These are phyloP conservation scores for Phytomonas sp. DNA, from an alignment of 208 protist species.

Conservation along the genomic window DNA sequence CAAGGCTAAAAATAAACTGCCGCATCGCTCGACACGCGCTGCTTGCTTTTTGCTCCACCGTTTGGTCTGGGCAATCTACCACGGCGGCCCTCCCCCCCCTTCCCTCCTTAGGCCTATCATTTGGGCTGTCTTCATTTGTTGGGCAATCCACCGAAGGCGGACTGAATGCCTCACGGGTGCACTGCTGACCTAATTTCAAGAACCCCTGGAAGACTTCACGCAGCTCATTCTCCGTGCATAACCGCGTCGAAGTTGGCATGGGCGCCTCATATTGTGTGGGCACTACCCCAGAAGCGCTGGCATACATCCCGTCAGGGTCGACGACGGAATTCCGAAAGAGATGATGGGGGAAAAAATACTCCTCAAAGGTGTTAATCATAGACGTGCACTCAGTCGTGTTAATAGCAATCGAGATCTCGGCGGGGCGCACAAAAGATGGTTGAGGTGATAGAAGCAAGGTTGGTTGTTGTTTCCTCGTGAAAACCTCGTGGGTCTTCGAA, in stretches of 20 bases:
- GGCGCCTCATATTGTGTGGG: background rate
- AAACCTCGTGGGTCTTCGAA: background rate
- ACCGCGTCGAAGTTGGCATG: conserved; percentile 6
- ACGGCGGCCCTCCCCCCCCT: background rate
- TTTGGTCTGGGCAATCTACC: background rate
- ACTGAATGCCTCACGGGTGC: conserved; percentile 17
- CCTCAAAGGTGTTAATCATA: background rate
- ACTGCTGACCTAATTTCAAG: conserved; percentile 24
- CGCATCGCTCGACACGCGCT: conserved; percentile 17
- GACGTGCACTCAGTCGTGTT: background rate
- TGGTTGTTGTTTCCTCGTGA: background rate
- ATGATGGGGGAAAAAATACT: background rate
- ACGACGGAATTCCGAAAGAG: background rate
- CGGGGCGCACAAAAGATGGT: background rate
- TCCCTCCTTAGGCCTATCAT: background rate
- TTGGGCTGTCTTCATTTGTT: background rate
- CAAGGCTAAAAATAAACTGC: conserved; percentile 40
- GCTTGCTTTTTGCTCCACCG: conserved; percentile 23
- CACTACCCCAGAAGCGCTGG: background rate
- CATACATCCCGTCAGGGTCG: background rate
- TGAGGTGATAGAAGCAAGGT: background rate
- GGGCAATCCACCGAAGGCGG: background rate
- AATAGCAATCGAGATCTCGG: background rate
- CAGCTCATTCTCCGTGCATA: conserved; percentile 12
- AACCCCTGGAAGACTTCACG: conserved; percentile 20